phyloP scores from a whole-genome alignment of 2,329 filamentous ascomycete species.

The Colletotrichum nymphaeae region DNA sequence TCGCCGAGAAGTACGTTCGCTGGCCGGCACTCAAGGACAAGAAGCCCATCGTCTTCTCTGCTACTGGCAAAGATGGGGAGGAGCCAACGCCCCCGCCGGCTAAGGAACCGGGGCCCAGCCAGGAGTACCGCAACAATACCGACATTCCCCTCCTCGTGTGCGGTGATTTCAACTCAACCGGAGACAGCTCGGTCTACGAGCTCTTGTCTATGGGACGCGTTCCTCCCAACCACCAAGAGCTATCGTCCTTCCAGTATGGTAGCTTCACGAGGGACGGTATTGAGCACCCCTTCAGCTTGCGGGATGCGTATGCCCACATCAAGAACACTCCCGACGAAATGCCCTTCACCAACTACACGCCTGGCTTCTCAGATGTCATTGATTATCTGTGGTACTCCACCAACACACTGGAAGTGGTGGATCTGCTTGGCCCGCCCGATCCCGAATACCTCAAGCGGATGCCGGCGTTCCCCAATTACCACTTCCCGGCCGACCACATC shows the following conservation, averaged over 20 bases:
- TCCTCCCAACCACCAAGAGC: slow-evolving; percentile 81
- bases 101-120: slow-evolving; percentile 79
- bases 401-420: slow-evolving; percentile 86
- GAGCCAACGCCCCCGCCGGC: slow-evolving; percentile 62
- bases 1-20: slow-evolving; percentile 86
- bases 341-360: slow-evolving; percentile 96
- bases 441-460: slow-evolving; percentile 86
- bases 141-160: slow-evolving; percentile 93
- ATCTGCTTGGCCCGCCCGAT: slow-evolving; percentile 87
- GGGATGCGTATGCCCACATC: slow-evolving; percentile 87
- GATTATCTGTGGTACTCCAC: slow-evolving; percentile 99
- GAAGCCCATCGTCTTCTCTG: slow-evolving; percentile 61
- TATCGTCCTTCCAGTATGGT: slow-evolving; percentile 86
- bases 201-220: slow-evolving; percentile 85
- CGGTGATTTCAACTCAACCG: slow-evolving; percentile 94
- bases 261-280: slow-evolving; percentile 94
- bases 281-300: slow-evolving; percentile 92
- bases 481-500: slow-evolving; percentile 94
- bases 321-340: slow-evolving; percentile 86
- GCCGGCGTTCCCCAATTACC: slow-evolving; percentile 92
- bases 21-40: slow-evolving; percentile 87
- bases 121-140: slow-evolving; percentile 86
- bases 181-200: slow-evolving; percentile 90
- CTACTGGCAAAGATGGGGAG: slow-evolving; percentile 52
- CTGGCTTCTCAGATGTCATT: slow-evolving; percentile 90